Base-by-base conservation (phyloP, 768 basidiomycete genomes). In the Rhodotorula paludigena region DNA sequence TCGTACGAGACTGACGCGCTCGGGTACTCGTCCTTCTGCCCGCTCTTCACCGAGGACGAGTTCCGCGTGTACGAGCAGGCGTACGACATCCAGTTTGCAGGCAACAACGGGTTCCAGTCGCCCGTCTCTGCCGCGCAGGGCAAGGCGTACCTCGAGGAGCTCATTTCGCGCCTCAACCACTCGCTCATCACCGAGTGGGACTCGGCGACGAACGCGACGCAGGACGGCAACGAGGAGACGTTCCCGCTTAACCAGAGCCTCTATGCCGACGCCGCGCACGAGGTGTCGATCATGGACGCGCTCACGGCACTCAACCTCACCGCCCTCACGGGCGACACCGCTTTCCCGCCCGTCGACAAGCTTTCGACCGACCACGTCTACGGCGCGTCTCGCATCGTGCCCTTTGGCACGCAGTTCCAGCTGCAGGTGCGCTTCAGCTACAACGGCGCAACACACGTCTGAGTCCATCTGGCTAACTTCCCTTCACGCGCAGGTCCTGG, bases 251-350 rank as follows among this genome's bases (percentile, higher is more conserved):
- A 79, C 60, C 77, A 78, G 65, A 71, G 69, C 21, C 76, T 93
- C 41, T 93, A 92, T 65, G 90, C 91, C 12, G 92, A 94, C 76
- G 89, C 89, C 35, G 80, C 79, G 0, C 92, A 93, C 64, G 92
- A 94, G 74, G 89, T 69, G 42, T 47, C 63, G 23, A 65, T 70
- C 60, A 30, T 57, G 20, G 60, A 64, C 61, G 89, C 90, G 41
- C 82, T 94, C 39, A 89, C 91, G 8, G 91, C 92, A 14, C 44
- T 67, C 39, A 18, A 33, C 33, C 38, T 45, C 28, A 35, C 63
- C 88, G 89, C 90, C 42, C 82, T 94, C 41, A 89, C 90, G 10
- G 90, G 90, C 16, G 28, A 20, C 35, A 25, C 33, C 59, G 33
- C 28, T 23, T 21, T 49, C 15, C 64, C 60, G 12, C 38, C 59